Evolutionary conservation across 2,329 filamentous ascomycete species (phyloP), one percentile per base, ranked within the genome.

Genomic region (Talaromyces sp.): DNA sequence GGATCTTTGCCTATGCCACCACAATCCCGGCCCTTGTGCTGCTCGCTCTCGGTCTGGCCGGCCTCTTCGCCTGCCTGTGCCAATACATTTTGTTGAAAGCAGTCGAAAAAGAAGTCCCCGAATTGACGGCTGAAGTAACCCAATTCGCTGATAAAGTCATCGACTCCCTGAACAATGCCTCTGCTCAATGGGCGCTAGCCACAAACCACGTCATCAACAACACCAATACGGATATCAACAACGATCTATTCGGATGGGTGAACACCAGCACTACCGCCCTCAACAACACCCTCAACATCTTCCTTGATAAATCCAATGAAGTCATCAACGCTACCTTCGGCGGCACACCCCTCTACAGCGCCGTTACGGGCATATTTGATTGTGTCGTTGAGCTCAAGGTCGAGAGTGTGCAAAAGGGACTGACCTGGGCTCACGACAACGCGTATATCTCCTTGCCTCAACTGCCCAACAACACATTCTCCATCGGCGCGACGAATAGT

Each of bases 381-480:
- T 98, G 95, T 74, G 83, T 98, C n/a, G 87, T 98, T 69, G 87
- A 89, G 8, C 84, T 96, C 73, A 98, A 98, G 81, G 85, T 98
- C 68, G 87, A 91, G 69, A 86, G 88, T 24, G 87, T 99, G 69
- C 87, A 98, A 76, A 89, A 90, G 73, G 95, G 90, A 13, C 84
- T 98, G n/a, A 96, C 91, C 0, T 99, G 94, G 94, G 90, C 97
- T 11, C 87, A 91, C 72, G 89, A 98, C 70, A 82, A 98, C 74
- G 92, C 95, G 3, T 86, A 95, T 67, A 85, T 99, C 70, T 82
- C 87, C 66, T 90, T 99, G 70, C 95, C 95, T 0, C 79, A 86
- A 62, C 88, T 98, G 67, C 83, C 87, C 31, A 89, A 91, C 71
- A 85, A 97, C 74, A 91, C 90, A 1, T 96, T 98, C 79, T 94